Percentiles rank a stretch among this genome's conserved stretches.
phyloP scores from a whole-genome alignment of 768 basidiomycete species.

The Amanita rimosa region DNA sequence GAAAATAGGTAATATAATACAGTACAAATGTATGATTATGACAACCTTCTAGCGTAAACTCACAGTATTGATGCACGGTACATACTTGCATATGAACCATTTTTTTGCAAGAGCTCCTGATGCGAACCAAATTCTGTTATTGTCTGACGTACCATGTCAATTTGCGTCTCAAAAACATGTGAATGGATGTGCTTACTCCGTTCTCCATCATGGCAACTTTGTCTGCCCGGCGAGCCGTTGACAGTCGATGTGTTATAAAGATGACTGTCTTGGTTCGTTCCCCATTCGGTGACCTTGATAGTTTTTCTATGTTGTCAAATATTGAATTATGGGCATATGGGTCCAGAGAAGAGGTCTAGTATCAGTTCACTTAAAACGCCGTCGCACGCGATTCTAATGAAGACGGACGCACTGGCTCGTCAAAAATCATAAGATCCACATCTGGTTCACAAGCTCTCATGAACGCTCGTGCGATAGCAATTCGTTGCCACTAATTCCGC shows the following conservation, averaged over 20 bases:
- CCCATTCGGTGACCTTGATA: conserved; percentile 48
- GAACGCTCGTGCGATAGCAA: conserved; percentile 80
- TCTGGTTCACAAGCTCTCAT: conserved; percentile 71
- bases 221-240: conserved; percentile 73
- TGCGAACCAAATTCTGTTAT: conserved; percentile 72
- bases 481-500: conserved; percentile 65
- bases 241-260: conserved; percentile 76
- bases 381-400: conserved; percentile 1
- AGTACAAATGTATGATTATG: background rate
- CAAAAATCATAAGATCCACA: conserved; percentile 72
- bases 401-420: conserved; percentile 59
- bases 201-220: conserved; percentile 82
- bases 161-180: background rate
- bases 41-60: conserved; percentile 3
- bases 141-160: conserved; percentile 27
- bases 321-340: conserved; percentile 72
- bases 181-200: conserved; percentile 30
- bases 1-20: conserved; percentile 6
- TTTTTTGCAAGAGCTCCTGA: conserved; percentile 45
- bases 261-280: conserved; percentile 60
- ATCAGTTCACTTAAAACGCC: conserved; percentile 1
- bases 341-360: conserved; percentile 70
- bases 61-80: conserved; percentile 56
- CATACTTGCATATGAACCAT: conserved; percentile 57
- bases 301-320: conserved; percentile 61